Evolutionary conservation across 768 basidiomycete species (phyloP).

Genomic region (Panellus pusillus): DNA sequence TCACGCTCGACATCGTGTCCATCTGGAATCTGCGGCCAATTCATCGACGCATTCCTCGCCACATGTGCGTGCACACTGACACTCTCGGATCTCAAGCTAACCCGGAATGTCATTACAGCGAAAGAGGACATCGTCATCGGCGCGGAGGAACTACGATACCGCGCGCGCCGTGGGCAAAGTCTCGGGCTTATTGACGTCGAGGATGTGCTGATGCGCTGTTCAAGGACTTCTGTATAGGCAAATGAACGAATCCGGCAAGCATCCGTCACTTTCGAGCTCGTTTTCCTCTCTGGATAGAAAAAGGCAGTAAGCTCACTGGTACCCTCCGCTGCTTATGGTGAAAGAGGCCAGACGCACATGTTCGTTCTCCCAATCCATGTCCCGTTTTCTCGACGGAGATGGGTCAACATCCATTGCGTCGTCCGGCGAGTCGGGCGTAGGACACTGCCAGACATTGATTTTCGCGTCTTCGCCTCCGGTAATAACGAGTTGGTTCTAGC

Average conservation of each 20-base stretch:
- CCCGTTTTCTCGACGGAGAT: constrained; percentile 21
- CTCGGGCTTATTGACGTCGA: constrained; percentile 82
- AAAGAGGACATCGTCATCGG: constrained; percentile 75
- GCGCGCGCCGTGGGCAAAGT: constrained; percentile 81
- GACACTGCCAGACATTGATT: constrained; percentile 41
- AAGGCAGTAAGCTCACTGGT: too few relatives aligned
- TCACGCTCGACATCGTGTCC: constrained; percentile 75
- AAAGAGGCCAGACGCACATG: constrained; percentile 20
- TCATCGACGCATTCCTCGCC: constrained; percentile 62
- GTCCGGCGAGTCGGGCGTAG: constrained; percentile 6
- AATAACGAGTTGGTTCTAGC: constrained; percentile 40
- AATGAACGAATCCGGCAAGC: constrained; percentile 39
- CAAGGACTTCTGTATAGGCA: constrained; percentile 87
- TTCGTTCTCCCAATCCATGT: constrained; percentile 24
- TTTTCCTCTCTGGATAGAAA: constrained; percentile 7
- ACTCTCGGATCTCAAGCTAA: background rate
- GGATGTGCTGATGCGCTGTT: constrained; percentile 85
- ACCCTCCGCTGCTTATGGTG: background rate
- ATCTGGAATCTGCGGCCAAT: constrained; percentile 66
- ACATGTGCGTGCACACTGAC: constrained; percentile 33
- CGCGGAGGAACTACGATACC: constrained; percentile 87
- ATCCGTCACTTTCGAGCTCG: background rate
- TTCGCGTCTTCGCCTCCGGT: constrained; percentile 55
- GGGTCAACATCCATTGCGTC: constrained; percentile 31
- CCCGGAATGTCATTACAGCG: constrained; percentile 33